Conservation (phyloP, 192 early-diverging fungal species). For the Oehlia diaphana region DNA sequence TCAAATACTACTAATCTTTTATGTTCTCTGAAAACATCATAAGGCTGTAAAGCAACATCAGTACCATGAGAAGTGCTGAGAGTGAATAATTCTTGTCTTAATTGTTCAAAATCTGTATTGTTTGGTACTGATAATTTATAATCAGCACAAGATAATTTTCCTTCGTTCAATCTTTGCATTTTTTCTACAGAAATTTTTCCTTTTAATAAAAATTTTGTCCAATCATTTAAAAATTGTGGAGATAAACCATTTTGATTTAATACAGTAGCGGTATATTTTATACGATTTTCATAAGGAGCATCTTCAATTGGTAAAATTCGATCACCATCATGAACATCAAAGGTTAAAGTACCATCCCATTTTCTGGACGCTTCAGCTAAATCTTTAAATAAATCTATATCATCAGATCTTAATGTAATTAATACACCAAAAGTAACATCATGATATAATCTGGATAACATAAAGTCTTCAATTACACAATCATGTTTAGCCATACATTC, state of each 20-base stretch:
- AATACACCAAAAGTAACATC: slow-evolving; percentile 94
- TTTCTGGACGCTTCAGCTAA: slow-evolving; percentile 72
- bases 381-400: slow-evolving; percentile 78
- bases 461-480: slow-evolving; percentile 84
- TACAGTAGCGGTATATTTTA: slow-evolving; percentile 86
- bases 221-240: slow-evolving; percentile 75
- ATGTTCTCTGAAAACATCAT: slow-evolving; percentile 84
- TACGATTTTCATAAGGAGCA: slow-evolving; percentile 81
- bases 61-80: slow-evolving; percentile 69
- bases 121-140: slow-evolving; percentile 80
- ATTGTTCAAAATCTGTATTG: slow-evolving; percentile 59
- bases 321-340: slow-evolving; percentile 68
- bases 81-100: slow-evolving; percentile 72
- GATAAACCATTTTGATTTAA: slow-evolving; percentile 81
- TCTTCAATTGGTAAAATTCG: slow-evolving; percentile 66
- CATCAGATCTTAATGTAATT: slow-evolving; percentile 68
- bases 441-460: slow-evolving; percentile 85
- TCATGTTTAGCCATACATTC: slow-evolving; percentile 70
- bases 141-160: slow-evolving; percentile 74
- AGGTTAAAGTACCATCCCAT: slow-evolving; percentile 85
- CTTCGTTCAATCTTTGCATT: slow-evolving; percentile 77
- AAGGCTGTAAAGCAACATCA: slow-evolving; percentile 85
- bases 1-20: slow-evolving; percentile 98
- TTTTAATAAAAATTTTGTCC: slow-evolving; percentile 74
- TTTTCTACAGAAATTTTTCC: slow-evolving; percentile 86